phyloP scores from a whole-genome alignment of 2,329 filamentous ascomycete genomes.

The Sarocladium oryzae region DNA sequence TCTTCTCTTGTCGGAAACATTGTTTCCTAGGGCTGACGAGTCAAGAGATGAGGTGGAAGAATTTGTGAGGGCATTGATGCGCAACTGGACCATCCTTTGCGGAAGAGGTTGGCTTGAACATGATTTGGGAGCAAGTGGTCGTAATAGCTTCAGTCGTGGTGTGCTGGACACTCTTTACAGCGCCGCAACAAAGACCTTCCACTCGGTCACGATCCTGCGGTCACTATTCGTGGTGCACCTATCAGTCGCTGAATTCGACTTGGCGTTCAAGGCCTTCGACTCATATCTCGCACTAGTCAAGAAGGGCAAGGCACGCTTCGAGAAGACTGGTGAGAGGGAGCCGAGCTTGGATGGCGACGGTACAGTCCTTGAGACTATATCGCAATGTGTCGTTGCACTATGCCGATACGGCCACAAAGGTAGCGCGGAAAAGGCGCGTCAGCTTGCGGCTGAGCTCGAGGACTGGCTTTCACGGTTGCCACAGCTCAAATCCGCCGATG shows the following conservation, averaged over 20 bases:
- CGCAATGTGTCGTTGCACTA: conserved; percentile 71
- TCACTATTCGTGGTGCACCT: conserved; percentile 84
- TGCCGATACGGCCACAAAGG: conserved; percentile 72
- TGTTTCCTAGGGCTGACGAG: conserved; percentile 79
- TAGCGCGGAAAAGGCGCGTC: conserved; percentile 72
- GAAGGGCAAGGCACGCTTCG: conserved; percentile 74
- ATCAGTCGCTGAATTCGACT: conserved; percentile 81
- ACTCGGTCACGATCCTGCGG: conserved; percentile 83
- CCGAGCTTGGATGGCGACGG: conserved; percentile 71
- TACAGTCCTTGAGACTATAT: conserved; percentile 68
- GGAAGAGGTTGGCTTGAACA: conserved; percentile 73
- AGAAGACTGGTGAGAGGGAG: conserved; percentile 68
- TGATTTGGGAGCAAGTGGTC: conserved; percentile 76
- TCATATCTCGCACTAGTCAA: conserved; percentile 86
- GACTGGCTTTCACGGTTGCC: conserved; percentile 63
- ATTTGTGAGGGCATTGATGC: conserved; percentile 73
- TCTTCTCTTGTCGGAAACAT: conserved; percentile 68
- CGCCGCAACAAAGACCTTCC: conserved; percentile 87
- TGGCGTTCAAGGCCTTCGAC: conserved; percentile 85
- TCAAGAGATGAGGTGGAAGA: conserved; percentile 71
- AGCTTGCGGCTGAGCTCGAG: conserved; percentile 65
- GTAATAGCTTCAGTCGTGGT: conserved; percentile 65
- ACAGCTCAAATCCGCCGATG: conserved; percentile 21
- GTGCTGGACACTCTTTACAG: conserved; percentile 86
- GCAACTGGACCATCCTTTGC: conserved; percentile 79